These are phyloP conservation scores for Amanita molliuscula DNA, from an alignment of 768 basidiomycete species.

Conservation along the genomic window DNA sequence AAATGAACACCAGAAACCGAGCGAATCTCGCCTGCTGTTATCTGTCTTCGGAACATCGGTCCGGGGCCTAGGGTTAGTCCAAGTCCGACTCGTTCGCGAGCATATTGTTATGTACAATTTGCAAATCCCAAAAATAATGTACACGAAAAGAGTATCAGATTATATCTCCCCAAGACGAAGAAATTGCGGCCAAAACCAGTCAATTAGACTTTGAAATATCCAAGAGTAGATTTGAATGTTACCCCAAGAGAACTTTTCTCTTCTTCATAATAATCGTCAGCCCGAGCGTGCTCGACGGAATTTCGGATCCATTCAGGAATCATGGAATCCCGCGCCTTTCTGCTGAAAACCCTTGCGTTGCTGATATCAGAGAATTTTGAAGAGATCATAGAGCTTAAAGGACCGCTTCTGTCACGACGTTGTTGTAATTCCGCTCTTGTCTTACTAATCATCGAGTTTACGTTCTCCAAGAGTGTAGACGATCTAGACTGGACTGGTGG, in stretches of 20 bases:
- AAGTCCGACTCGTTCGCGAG: no score
- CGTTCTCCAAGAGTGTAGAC: no score
- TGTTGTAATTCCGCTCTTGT: background rate
- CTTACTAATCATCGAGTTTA: no score
- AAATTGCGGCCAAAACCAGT: background rate
- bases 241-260: background rate
- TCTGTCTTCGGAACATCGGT: no score
- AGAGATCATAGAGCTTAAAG: background rate
- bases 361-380: background rate
- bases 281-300: background rate
- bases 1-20: no score
- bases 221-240: background rate
- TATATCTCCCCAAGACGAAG: background rate
- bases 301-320: constrained; percentile 2
- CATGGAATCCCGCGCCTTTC: background rate
- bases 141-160: background rate
- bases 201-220: background rate
- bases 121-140: background rate
- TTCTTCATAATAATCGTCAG: background rate
- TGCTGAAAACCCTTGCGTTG: background rate
- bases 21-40: no score
- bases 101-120: no score
- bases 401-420: background rate
- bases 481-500: no score
- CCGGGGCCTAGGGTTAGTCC: no score